A percentile compares a stretch with the other conserved stretches of the same genome.
phyloP scores from a whole-genome alignment of 1,139 yeast genomes.

The Sugiyamaella paludigena region DNA sequence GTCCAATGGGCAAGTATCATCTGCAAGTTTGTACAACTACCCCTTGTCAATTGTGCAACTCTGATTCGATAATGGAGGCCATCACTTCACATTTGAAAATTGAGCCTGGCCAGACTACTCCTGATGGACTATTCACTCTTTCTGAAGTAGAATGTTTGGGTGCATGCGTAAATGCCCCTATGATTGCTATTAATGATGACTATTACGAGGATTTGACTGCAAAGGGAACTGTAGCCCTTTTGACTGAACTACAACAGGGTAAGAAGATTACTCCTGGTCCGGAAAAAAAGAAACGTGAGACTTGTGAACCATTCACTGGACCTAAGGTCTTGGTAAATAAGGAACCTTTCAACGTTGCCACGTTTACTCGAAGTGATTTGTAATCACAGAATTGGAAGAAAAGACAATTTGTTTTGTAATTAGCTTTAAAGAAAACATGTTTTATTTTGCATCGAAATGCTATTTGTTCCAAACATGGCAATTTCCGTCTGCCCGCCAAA shows the following conservation, averaged over 20 bases:
- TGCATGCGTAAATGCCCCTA: slow-evolving; percentile 90
- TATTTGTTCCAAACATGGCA: no score
- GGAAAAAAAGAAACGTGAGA: slow-evolving; percentile 55
- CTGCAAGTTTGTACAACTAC: slow-evolving; percentile 88
- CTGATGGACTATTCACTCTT: slow-evolving; percentile 72
- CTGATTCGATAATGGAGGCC: slow-evolving; percentile 74
- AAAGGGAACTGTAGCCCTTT: slow-evolving; percentile 58
- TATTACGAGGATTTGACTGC: slow-evolving; percentile 80
- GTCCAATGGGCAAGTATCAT: slow-evolving; percentile 83
- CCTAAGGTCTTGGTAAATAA: slow-evolving; percentile 59
- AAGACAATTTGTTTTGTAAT: neutral
- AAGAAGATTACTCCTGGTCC: slow-evolving; percentile 65
- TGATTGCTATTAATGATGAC: slow-evolving; percentile 82
- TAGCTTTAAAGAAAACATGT: neutral
- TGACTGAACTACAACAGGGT: slow-evolving; percentile 66
- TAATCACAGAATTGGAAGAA: neutral
- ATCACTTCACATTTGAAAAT: slow-evolving; percentile 59
- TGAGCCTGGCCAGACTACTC: slow-evolving; percentile 77
- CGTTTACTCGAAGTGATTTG: slow-evolving; percentile 47
- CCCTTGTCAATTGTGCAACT: slow-evolving; percentile 84
- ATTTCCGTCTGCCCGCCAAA: no score
- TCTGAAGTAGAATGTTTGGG: slow-evolving; percentile 92
- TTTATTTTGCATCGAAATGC: neutral
- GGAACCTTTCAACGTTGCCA: slow-evolving; percentile 67
- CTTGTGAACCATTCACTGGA: slow-evolving; percentile 78